Evolutionary conservation across 2,329 filamentous ascomycete species (phyloP).

Genomic region (Phoma sp.): DNA sequence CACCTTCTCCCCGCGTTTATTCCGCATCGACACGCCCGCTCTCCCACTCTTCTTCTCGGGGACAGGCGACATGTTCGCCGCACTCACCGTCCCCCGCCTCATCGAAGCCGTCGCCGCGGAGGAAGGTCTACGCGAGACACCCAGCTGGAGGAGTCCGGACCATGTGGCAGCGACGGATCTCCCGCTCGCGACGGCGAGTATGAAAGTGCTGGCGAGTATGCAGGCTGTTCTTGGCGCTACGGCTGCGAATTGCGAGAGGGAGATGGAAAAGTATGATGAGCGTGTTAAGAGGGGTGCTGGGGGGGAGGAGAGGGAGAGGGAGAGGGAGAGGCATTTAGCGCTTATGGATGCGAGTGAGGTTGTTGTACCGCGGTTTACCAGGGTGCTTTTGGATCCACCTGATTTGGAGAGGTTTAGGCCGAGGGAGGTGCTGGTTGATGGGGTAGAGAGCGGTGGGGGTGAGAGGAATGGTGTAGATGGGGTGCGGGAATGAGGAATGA

Average conservation of each 20-base stretch:
- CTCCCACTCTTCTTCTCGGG: conserved; percentile 95
- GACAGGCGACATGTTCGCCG: conserved; percentile 98
- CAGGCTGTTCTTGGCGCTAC: conserved; percentile 79
- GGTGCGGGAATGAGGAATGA: no score
- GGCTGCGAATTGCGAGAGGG: conserved; percentile 69
- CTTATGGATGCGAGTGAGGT: conserved; percentile 89
- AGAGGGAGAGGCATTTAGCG: conserved; percentile 70
- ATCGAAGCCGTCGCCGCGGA: conserved; percentile 73
- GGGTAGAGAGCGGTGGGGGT: conserved; percentile 10
- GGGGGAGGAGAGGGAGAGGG: conserved; percentile 55
- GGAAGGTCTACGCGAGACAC: conserved; percentile 58
- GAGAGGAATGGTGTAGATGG: conserved; percentile 5
- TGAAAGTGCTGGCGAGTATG: conserved; percentile 93
- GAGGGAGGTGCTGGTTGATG: background rate
- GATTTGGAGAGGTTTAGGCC: conserved; percentile 62
- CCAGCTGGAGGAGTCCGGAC: conserved; percentile 81
- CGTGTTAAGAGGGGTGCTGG: conserved; percentile 57
- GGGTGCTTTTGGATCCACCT: conserved; percentile 73
- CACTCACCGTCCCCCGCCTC: conserved; percentile 84
- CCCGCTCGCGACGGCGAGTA: conserved; percentile 81
- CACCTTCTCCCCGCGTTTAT: conserved; percentile 75
- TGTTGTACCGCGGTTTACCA: conserved; percentile 77
- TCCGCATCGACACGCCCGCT: conserved; percentile 84
- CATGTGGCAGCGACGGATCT: conserved; percentile 72
- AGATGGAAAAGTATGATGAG: conserved; percentile 60